Percentiles rank a stretch among this genome's conserved stretches.
Conservation (phyloP, 148 eudicot genomes). For the Vaccinium macrocarpon region DNA sequence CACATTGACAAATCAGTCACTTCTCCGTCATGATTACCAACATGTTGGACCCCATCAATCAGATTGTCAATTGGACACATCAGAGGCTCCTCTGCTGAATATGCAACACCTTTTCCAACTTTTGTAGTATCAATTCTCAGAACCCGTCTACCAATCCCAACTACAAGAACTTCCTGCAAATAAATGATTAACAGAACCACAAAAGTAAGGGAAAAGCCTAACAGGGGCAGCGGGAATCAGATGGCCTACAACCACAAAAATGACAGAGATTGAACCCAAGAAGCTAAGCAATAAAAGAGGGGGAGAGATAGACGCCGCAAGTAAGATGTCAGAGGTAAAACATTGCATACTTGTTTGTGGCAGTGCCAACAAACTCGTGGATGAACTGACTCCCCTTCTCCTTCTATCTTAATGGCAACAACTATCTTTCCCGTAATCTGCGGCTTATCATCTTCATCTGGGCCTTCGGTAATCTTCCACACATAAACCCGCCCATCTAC, state of each 20-base stretch:
- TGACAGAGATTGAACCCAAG: background rate
- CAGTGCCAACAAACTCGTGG: slow-evolving; percentile 99
- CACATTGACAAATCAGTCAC: slow-evolving; percentile 98
- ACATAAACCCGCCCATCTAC: slow-evolving; percentile 90
- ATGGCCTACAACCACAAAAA: background rate
- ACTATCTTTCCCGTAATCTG: slow-evolving; percentile 80
- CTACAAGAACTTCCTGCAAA: slow-evolving; percentile 83
- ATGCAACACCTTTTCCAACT: slow-evolving; percentile 72
- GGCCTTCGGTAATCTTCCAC: slow-evolving; percentile 92
- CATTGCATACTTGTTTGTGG: slow-evolving; percentile 78
- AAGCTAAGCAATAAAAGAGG: background rate
- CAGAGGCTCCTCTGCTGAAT: slow-evolving; percentile 81
- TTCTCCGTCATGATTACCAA: slow-evolving; percentile 94
- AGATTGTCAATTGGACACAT: slow-evolving; percentile 64
- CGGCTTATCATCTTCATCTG: slow-evolving; percentile 83
- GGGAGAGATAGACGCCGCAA: background rate
- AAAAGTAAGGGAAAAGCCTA: background rate
- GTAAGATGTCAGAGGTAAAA: background rate
- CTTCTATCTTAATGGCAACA: slow-evolving; percentile 70
- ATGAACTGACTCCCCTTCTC: slow-evolving; percentile 77
- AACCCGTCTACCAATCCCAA: slow-evolving; percentile 72
- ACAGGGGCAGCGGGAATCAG: background rate
- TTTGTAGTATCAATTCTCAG: slow-evolving; percentile 79
- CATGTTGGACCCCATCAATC: slow-evolving; percentile 83
- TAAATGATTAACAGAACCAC: background rate